Evolutionary conservation across 306 rosid species (phyloP), one percentile per base, ranked within the genome.

Genomic region (Dryas drummondii): DNA sequence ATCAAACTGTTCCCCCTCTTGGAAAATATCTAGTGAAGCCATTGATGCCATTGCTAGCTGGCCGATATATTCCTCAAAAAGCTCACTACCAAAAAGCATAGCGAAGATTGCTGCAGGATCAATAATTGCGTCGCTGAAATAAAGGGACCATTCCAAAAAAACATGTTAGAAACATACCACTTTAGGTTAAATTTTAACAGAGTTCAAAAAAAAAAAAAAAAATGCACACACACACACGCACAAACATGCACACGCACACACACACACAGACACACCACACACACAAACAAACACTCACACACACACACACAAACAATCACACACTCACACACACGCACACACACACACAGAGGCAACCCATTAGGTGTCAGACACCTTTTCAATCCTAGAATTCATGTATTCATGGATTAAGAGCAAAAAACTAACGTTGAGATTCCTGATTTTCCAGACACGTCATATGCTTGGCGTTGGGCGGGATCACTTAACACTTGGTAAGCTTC

Each of bases 71-170:
- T 94, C 98, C 85, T 94, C 97, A 86, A 94, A 94, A 80, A 94
- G 97, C 83, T 94, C 98, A 84, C 96, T 94, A 74, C 98, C 98
- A 80, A 94, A 94, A 67, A 94, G 97, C 98, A 94, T 94, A 12
- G 98, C 98, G 70, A 94, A 94, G 76, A 94, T 94, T 41, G 98
- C 98, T 55, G 98, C 98, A 59, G 98, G 98, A 71, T 94, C 98
- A 74, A 94, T 94, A 80, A 94, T 94, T 71, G 90, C 89, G 10
- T 94, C 98, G 13, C 98, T 94, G 93, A 82, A 77, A 16, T 52
- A 73, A 68, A 64, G 37, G 49, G 46, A 73, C 32, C 63, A 70
- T 68, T 70, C 13, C 13, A 27, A 50, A 67, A 58, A 67, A 58
- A 74, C n/a, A 62, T 56, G 79, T 83, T 68, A 76, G 79, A 70